Conservation (phyloP, 495 filamentous ascomycete genomes). For the Pseudevernia furfuracea region DNA sequence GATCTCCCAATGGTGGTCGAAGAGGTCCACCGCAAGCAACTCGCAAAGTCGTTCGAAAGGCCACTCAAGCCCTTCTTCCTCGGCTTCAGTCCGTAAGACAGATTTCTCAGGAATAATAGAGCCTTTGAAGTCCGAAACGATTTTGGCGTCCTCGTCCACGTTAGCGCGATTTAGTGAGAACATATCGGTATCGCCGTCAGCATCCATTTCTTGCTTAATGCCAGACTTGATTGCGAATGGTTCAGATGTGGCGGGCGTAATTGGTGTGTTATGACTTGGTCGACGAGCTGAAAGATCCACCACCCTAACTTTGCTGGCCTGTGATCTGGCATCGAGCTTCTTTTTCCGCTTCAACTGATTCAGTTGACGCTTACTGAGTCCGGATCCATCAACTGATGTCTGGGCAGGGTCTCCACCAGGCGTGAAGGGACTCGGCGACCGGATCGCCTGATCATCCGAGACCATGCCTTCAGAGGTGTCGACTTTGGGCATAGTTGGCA, state of each 20-base stretch:
- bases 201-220: constrained; percentile 46
- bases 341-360: constrained; percentile 91
- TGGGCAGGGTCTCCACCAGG: constrained; percentile 39
- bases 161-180: constrained; percentile 73
- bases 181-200: constrained; percentile 58
- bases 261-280: constrained; percentile 55
- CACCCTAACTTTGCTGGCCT: constrained; percentile 82
- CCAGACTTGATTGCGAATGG: constrained; percentile 62
- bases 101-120: constrained; percentile 52
- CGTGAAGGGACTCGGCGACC: constrained; percentile 35
- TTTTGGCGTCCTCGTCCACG: constrained; percentile 78
- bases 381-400: constrained; percentile 56
- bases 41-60: constrained; percentile 91
- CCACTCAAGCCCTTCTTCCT: constrained; percentile 80
- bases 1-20: constrained; percentile 91
- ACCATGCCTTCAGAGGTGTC: constrained; percentile 34
- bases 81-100: constrained; percentile 56
- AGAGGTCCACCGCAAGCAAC: constrained; percentile 83
- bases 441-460: constrained; percentile 41
- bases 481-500: constrained; percentile 41
- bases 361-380: constrained; percentile 80
- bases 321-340: constrained; percentile 74
- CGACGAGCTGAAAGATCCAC: constrained; percentile 72
- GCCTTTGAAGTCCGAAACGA: constrained; percentile 95
- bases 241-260: constrained; percentile 55